These are phyloP conservation scores for Hyaloscypha hepaticicola DNA, from an alignment of 495 filamentous ascomycete genomes.

Conservation along the genomic window DNA sequence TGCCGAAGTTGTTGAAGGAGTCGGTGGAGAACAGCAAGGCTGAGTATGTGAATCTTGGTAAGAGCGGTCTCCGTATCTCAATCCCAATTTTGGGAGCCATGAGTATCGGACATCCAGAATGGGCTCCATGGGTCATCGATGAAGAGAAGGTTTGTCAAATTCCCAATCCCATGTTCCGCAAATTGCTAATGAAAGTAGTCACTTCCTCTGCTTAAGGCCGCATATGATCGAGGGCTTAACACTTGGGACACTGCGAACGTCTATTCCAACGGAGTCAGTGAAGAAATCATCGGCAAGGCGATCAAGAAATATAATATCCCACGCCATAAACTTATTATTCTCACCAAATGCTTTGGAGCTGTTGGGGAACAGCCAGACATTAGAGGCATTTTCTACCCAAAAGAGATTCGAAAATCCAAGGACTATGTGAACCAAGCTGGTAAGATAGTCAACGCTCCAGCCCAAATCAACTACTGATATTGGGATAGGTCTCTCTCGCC, in stretches of 20 bases:
- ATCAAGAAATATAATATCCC: conserved; percentile 66
- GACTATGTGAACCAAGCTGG: conserved; percentile 40
- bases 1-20: conserved; percentile 17
- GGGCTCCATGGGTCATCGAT: conserved; percentile 54
- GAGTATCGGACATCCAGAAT: conserved; percentile 48
- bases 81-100: conserved; percentile 56
- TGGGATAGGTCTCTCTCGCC: conserved; percentile 54
- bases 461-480: background rate
- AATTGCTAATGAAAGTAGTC: conserved; percentile 11
- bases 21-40: conserved; percentile 31
- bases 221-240: conserved; percentile 33
- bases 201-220: conserved; percentile 36
- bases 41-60: conserved; percentile 46
- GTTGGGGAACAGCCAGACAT: conserved; percentile 28
- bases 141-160: conserved; percentile 42
- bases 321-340: conserved; percentile 60
- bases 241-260: conserved; percentile 40
- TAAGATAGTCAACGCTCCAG: conserved; percentile 6
- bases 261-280: conserved; percentile 64
- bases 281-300: conserved; percentile 66
- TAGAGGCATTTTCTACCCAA: conserved; percentile 23
- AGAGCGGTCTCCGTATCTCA: conserved; percentile 57
- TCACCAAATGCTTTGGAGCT: conserved; percentile 58
- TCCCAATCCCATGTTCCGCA: background rate
- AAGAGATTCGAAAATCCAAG: conserved; percentile 30